Percentiles rank a stretch among this genome's conserved stretches.
Evolutionary conservation across 768 basidiomycete genomes (phyloP).

Genomic region (Leucosporidium yakuticum): DNA sequence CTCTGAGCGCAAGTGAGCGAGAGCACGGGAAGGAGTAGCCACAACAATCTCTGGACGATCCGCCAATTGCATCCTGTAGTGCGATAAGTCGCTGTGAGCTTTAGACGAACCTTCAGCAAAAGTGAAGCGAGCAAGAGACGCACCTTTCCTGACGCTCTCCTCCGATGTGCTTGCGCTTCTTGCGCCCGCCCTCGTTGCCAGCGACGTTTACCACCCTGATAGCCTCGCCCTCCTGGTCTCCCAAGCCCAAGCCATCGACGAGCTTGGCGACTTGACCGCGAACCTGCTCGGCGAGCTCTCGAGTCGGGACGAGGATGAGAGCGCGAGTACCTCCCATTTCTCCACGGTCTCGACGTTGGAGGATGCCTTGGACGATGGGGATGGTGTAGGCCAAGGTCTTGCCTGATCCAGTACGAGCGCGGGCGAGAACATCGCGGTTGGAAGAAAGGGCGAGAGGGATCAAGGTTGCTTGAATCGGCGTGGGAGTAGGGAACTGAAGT

Average conservation of each 20-base stretch:
- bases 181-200: slow-evolving; percentile 50
- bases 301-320: slow-evolving; percentile 59
- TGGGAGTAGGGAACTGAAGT: slow-evolving; percentile 81
- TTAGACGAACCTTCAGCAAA: no score
- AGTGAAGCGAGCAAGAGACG: slow-evolving; percentile 12
- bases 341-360: slow-evolving; percentile 42
- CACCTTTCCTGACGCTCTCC: slow-evolving; percentile 43
- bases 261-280: slow-evolving; percentile 60
- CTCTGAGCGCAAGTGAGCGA: slow-evolving; percentile 65
- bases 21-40: slow-evolving; percentile 66
- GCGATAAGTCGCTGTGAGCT: neutral
- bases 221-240: slow-evolving; percentile 52
- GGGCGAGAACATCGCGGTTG: slow-evolving; percentile 75
- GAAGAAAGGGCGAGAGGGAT: slow-evolving; percentile 88
- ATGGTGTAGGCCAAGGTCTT: slow-evolving; percentile 96
- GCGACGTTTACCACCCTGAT: slow-evolving; percentile 70
- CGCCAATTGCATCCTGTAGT: slow-evolving; percentile 51
- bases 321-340: slow-evolving; percentile 53
- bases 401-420: slow-evolving; percentile 90
- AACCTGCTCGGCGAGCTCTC: slow-evolving; percentile 90
- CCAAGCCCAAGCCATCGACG: slow-evolving; percentile 57
- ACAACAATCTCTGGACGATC: slow-evolving; percentile 75
- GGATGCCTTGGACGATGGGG: slow-evolving; percentile 80
- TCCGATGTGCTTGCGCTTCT: slow-evolving; percentile 29
- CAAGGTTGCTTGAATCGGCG: slow-evolving; percentile 81